Evolutionary conservation across 352 stramenopile genomes (phyloP).

Genomic region (Globisporangium nunn): DNA sequence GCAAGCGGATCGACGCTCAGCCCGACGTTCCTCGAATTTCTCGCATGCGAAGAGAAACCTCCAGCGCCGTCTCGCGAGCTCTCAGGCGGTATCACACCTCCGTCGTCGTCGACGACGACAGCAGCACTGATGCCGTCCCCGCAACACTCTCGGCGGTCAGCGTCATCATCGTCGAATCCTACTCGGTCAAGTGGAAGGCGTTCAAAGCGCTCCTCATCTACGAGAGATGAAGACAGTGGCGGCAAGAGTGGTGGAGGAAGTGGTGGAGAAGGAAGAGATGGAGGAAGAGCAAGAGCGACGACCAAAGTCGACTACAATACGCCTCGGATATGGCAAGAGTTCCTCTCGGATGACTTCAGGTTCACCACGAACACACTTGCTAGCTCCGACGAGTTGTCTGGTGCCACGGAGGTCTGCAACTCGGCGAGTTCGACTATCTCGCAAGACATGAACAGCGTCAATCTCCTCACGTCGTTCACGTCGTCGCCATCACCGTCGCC

Average conservation of each 20-base stretch:
- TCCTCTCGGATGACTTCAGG: conserved; percentile 68
- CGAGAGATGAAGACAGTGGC: neutral
- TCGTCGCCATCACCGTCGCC: neutral
- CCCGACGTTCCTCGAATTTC: conserved; percentile 70
- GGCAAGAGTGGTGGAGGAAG: conserved; percentile 11
- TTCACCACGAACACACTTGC: conserved; percentile 28
- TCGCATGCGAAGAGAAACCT: conserved; percentile 59
- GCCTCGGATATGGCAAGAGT: conserved; percentile 62
- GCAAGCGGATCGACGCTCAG: conserved; percentile 51
- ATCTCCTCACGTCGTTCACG: neutral
- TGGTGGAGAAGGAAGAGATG: neutral
- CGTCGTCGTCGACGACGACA: neutral
- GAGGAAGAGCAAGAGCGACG: conserved; percentile 8
- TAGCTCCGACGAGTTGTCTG: neutral
- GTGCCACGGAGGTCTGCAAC: neutral
- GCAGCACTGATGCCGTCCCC: conserved; percentile 6
- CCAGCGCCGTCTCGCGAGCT: conserved; percentile 10
- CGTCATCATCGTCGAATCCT: conserved; percentile 6
- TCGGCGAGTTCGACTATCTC: conserved; percentile 10
- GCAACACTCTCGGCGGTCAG: conserved; percentile 4
- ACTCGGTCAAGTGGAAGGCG: conserved; percentile 10
- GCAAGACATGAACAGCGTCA: conserved; percentile 10
- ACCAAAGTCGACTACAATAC: conserved; percentile 14
- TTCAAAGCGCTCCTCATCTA: conserved; percentile 7
- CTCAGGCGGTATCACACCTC: neutral